Base-by-base conservation (phyloP, 768 basidiomycete species). In the Tylopilus rubrobrunneus region DNA sequence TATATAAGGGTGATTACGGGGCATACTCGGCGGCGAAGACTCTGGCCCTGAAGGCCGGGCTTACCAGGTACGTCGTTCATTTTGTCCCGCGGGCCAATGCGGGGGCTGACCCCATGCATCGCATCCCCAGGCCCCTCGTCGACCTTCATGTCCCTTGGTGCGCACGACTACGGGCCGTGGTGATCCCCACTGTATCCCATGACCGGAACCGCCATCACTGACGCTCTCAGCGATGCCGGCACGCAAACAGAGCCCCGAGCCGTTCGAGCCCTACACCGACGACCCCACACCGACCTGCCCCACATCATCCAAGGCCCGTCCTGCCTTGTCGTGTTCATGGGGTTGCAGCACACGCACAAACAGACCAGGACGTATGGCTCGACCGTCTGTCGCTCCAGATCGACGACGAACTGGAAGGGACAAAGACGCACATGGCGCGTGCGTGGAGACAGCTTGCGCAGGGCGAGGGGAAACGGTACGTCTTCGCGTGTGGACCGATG, bases 291-390 rank as follows among this genome's bases (percentile, higher is more conserved):
- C 45, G 40, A 53, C n/a, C 14, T 80, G 45, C 71, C 67, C 9
- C 78, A 78, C 44, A 75, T 94, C 71, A 90, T 97, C 76, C 79
- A 91, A 61, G 87, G 91, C 90, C 42, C 47, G 80, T 44, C 2
- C 11, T 12, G 6, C 3, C 23, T 6, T 14, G 9, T 7, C 8
- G 8, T 29, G 5, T 29, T 9, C 29, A 12, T 9, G 3, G 19
- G 5, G 17, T n/a, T 6, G 5, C 37, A 7, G 11, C 37, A 17
- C n/a, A n/a, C n/a, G n/a, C 37, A 8, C n/a, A 6, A 7, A 17
- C 54, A 94, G 91, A 91, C 57, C 96, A 98, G 79, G 96, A 98
- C 72, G 76, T 80, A 5, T 87, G 88, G 1, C 83, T 98, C 6
- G 87, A 92, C 62, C 71, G 78, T 8, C 82, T 98, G 11, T 92